Evolutionary conservation across 2,329 filamentous ascomycete genomes (phyloP).

Genomic region (Ophiocordyceps camponoti-leonardi): DNA sequence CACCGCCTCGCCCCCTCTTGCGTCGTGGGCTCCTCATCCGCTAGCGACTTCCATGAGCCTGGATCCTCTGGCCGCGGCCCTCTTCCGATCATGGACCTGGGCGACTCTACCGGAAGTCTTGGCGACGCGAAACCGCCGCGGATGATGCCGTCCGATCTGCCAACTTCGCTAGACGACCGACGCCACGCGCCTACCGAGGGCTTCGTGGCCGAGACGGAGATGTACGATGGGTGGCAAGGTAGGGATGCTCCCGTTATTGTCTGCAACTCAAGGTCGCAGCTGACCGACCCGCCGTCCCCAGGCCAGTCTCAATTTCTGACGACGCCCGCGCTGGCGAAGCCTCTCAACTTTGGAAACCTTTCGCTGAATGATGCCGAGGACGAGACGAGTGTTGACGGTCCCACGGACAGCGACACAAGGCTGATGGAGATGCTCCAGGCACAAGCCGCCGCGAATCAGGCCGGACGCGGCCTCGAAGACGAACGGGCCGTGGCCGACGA

Average conservation of each 20-base stretch:
- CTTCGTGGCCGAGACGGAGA: slow-evolving; percentile 70
- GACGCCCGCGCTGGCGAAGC: slow-evolving; percentile 67
- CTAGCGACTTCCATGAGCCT: slow-evolving; percentile 14
- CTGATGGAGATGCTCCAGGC: slow-evolving; percentile 93
- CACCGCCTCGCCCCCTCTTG: neutral
- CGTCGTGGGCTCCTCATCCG: neutral
- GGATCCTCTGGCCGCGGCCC: slow-evolving; percentile 17
- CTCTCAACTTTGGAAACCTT: slow-evolving; percentile 65
- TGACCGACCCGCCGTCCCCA: slow-evolving; percentile 18
- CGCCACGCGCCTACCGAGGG: slow-evolving; percentile 44
- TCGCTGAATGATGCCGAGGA: slow-evolving; percentile 68
- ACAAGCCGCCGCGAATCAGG: slow-evolving; percentile 70
- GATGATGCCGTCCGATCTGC: slow-evolving; percentile 65
- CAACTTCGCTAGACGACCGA: slow-evolving; percentile 81
- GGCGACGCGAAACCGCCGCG: slow-evolving; percentile 26
- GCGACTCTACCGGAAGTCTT: slow-evolving; percentile 24
- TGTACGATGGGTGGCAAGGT: slow-evolving; percentile 99
- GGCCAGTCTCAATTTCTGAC: slow-evolving; percentile 93
- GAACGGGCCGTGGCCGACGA: slow-evolving; percentile 66
- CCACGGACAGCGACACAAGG: slow-evolving; percentile 64
- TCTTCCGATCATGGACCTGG: slow-evolving; percentile 39
- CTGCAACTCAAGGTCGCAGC: neutral
- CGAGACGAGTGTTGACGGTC: slow-evolving; percentile 39
- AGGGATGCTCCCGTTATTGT: slow-evolving; percentile 10
- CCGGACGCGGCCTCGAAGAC: slow-evolving; percentile 54